These are phyloP conservation scores for Hypoxylon sp. DNA, from an alignment of 2,329 filamentous ascomycete species.

Conservation along the genomic window DNA sequence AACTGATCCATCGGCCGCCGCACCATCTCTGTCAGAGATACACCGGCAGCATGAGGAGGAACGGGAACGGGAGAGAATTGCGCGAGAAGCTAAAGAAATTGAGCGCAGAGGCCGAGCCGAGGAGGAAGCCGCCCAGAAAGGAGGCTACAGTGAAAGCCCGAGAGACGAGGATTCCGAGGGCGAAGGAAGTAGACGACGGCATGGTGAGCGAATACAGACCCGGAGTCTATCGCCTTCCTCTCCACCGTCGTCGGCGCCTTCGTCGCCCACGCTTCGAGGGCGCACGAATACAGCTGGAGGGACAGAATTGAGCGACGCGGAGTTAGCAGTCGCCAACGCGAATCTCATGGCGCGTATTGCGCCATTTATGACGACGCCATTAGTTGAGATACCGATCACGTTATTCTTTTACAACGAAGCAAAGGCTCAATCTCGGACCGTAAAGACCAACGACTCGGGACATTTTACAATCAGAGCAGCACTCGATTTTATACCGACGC, in stretches of 20 bases:
- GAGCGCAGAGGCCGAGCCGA: constrained; percentile 78
- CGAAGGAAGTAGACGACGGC: constrained; percentile 50
- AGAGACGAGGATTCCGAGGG: constrained; percentile 58
- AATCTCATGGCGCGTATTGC: constrained; percentile 88
- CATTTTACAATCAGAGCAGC: constrained; percentile 86
- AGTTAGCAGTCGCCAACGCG: constrained; percentile 82
- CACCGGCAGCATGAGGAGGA: constrained; percentile 61
- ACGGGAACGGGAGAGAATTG: constrained; percentile 73
- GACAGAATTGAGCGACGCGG: constrained; percentile 76
- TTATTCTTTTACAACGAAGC: constrained; percentile 94
- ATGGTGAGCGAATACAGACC: constrained; percentile 14
- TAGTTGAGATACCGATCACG: constrained; percentile 82
- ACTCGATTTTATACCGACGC: constrained; percentile 89
- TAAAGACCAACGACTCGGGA: constrained; percentile 87
- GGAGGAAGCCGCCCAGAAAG: constrained; percentile 75
- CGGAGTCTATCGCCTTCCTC: constrained; percentile 47
- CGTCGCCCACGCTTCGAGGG: constrained; percentile 58
- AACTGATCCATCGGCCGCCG: constrained; percentile 39
- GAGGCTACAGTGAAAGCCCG: constrained; percentile 78
- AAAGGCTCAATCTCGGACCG: constrained; percentile 83
- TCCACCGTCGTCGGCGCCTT: constrained; percentile 56
- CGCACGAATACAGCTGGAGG: constrained; percentile 49
- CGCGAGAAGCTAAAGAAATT: constrained; percentile 80
- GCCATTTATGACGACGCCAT: constrained; percentile 89
- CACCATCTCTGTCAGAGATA: constrained; percentile 45